Evolutionary conservation across 441 rosid genomes (phyloP).

Genomic region (Corymbia calophylla): DNA sequence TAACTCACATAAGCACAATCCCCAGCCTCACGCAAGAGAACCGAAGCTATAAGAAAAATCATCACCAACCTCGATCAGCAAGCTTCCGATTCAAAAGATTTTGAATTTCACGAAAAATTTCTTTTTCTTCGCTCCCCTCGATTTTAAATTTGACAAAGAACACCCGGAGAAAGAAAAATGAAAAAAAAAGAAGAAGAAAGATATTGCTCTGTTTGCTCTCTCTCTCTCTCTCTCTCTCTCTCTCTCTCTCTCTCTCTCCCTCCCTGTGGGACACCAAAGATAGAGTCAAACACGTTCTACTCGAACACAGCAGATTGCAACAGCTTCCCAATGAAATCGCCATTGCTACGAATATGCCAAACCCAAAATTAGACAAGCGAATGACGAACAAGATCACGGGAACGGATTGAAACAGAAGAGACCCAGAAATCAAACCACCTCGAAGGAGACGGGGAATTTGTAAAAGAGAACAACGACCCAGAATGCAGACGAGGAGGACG

Average conservation of each 20-base stretch:
- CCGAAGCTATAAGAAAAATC: too few species aligned
- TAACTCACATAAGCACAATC: background rate
- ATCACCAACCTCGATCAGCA: background rate
- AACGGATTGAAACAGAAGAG: background rate
- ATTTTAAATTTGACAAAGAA: background rate
- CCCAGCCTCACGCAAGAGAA: background rate
- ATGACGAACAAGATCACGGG: background rate
- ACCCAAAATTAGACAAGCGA: background rate
- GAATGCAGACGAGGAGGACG: background rate
- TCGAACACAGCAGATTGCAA: background rate
- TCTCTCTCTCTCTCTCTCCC: background rate
- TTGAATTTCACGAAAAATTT: background rate
- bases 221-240: background rate
- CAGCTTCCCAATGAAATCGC: background rate
- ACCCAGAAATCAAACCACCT: background rate
- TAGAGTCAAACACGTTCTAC: background rate
- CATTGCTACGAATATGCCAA: background rate
- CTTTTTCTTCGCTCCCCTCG: background rate
- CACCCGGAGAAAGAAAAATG: background rate
- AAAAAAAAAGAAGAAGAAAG: background rate
- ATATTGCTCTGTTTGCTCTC: background rate
- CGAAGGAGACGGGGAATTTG: background rate
- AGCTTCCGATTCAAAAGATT: background rate
- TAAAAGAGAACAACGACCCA: background rate
- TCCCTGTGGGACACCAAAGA: background rate